These are phyloP conservation scores for Fusarium virguliforme DNA, from an alignment of 2,329 filamentous ascomycete species.

Conservation along the genomic window DNA sequence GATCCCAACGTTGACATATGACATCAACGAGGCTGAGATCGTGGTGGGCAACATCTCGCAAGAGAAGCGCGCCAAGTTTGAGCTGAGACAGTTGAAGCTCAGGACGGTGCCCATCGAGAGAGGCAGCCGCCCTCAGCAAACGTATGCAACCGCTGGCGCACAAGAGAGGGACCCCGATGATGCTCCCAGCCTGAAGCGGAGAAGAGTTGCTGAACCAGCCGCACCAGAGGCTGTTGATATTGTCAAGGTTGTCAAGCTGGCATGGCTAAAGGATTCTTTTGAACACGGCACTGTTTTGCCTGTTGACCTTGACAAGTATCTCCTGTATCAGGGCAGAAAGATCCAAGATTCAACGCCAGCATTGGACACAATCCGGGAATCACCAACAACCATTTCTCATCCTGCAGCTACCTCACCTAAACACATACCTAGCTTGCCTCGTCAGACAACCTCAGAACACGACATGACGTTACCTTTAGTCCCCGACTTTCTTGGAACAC, in stretches of 20 bases:
- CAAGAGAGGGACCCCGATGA: slow-evolving; percentile 16
- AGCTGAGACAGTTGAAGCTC: slow-evolving; percentile 79
- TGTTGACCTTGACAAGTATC: slow-evolving; percentile 63
- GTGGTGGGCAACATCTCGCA: slow-evolving; percentile 82
- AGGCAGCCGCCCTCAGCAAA: neutral
- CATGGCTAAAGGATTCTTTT: slow-evolving; percentile 72
- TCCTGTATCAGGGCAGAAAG: slow-evolving; percentile 69
- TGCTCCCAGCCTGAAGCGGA: slow-evolving; percentile 39
- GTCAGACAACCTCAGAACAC: slow-evolving; percentile 84
- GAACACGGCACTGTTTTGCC: slow-evolving; percentile 63
- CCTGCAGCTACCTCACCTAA: slow-evolving; percentile 21
- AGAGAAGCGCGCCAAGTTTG: slow-evolving; percentile 81
- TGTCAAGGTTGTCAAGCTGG: slow-evolving; percentile 71
- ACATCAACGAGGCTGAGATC: slow-evolving; percentile 80
- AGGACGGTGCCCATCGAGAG: slow-evolving; percentile 63
- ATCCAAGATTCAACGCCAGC: slow-evolving; percentile 17
- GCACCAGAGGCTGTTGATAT: slow-evolving; percentile 36
- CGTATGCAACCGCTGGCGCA: neutral
- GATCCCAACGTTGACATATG: slow-evolving; percentile 78
- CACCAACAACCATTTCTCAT: slow-evolving; percentile 36
- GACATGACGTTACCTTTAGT: slow-evolving; percentile 76
- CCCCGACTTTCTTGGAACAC: slow-evolving; percentile 74
- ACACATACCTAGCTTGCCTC: slow-evolving; percentile 65
- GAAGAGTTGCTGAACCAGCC: slow-evolving; percentile 27
- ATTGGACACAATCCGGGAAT: slow-evolving; percentile 8